These are phyloP conservation scores for Fraxinus nigra DNA, from an alignment of 305 asterid species.

Conservation along the genomic window DNA sequence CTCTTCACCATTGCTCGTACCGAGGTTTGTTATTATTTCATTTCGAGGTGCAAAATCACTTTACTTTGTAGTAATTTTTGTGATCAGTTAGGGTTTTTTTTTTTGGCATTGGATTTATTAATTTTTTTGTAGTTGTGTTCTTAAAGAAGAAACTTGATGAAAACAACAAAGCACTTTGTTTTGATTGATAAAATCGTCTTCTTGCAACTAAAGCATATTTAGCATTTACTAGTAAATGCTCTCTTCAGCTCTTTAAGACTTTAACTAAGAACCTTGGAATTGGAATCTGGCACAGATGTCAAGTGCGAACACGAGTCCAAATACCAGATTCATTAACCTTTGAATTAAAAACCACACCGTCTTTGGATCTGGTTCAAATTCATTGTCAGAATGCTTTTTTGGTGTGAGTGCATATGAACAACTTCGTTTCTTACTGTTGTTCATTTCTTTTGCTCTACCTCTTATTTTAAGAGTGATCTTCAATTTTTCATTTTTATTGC, in stretches of 20 bases:
- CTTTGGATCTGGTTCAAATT: not conserved
- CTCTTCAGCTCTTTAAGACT: not conserved
- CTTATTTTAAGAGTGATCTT: constrained; percentile 19
- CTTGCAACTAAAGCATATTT: not conserved
- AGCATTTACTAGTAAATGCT: not conserved
- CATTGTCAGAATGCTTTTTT: not conserved
- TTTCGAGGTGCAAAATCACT: not conserved
- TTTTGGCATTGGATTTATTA: constrained; percentile 2
- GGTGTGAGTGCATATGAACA: not conserved
- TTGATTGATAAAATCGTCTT: not conserved
- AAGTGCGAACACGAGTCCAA: not conserved
- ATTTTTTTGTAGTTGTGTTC: not conserved
- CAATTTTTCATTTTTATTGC: constrained; percentile 9
- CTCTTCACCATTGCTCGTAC: constrained; percentile 74
- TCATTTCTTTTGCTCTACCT: not conserved
- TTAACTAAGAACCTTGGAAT: not conserved
- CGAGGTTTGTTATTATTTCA: constrained; percentile 58
- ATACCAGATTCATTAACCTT: constrained; percentile 1
- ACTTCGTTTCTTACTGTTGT: not conserved
- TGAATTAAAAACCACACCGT: not conserved
- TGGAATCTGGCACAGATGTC: not conserved
- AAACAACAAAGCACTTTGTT: not conserved
- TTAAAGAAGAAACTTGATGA: not conserved
- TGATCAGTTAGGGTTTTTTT: not conserved
- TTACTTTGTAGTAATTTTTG: not conserved